Base-by-base conservation (phyloP, 805 yeast species). In the Candida coquimbonensis region DNA sequence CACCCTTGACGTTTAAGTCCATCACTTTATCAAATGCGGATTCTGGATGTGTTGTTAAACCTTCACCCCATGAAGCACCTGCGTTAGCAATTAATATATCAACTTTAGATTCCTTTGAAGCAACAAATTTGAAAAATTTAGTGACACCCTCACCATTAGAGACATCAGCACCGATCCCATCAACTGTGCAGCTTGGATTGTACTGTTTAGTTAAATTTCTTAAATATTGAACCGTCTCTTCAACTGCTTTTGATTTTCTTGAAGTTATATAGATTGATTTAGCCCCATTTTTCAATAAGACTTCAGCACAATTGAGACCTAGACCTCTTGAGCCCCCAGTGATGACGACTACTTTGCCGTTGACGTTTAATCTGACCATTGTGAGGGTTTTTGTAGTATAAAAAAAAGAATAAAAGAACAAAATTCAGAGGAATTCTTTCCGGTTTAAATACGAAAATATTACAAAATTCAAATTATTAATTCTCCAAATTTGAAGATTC, bases 281-380 rank as follows among this genome's bases (percentile, higher is more conserved):
- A 4, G 86, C 87, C 1, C 88, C 88, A 47, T 78, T 77, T 39
- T 66, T 60, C 6, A 82, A 73, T 37, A 81, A 69, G 2, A 77
- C 78, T 57, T 80, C 86, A 16, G 87, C 86, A 63, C 83, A 78
- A 57, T 77, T 64, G 38, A 79, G 73, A 0, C 91, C 91, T 40
- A 83, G 75, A 0, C 91, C 91, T 54, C 90, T 69, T 25, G 87
- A 77, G 27, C 89, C 88, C 5, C 89, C 90, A 7, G 90, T 83
- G 49, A 83, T 70, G 6, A 78, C 76, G 0, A 83, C 87, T 9
- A 74, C 71, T 62, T 81, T 82, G 14, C 83, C 86, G 49, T 77
- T 65, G 35, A 78, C 79, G 48, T 60, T 56, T 40, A 69, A 60
- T 35, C 54, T 56, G 19, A 50, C 56, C 61, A 56, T 60, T 29